Base-by-base conservation (phyloP, 345 rosid genomes). In the Eucalyptus caleyi region DNA sequence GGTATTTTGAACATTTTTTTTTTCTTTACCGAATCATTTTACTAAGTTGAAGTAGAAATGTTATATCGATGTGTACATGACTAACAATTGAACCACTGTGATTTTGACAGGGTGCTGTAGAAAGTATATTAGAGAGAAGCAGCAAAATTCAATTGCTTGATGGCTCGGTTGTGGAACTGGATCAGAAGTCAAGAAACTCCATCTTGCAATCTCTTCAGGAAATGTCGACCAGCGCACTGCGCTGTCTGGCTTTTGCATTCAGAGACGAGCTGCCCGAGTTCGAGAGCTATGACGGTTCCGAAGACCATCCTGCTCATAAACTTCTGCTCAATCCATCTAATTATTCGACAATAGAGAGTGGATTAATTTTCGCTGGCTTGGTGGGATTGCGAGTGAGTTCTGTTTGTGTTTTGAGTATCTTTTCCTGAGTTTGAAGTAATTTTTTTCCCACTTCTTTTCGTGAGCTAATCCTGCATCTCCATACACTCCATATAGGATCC, bases 51-150 rank as follows among this genome's bases (percentile, higher is more conserved):
- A 77, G 16, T 77, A 6, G 85, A 77, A 77, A 77, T 77, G 30
- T 40, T 37, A 77, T 77, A 6, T 77, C 9, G 27, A 77, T 23
- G 47, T 21, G 47, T 40, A 44, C 45, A 7, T 42, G 44, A 50
- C 56, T 72, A 50, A 87, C 60, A 42, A 26, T 53, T 86, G 53
- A 87, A 32, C 26, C 23, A 4, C 54, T 83, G 60, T 12, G 37
- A 82, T 87, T 51, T 89, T 91, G 92, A 87, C 94, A 96, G 98
- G 98, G 98, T 85, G 97, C 97, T 67, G 98, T 96, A n/a, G 98
- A 96, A 72, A 96, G 93, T 90, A 32, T 96, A 86, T 69, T 96
- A 89, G 98, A 95, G 91, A 93, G 97, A 92, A 96, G 96, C 92
- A 90, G 93, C 24, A 90, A 91, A 89, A 54, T 96, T 90, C 97